Percentiles rank a stretch among this genome's conserved stretches.
Conservation (phyloP, 306 rosid species). For the Trichosanthes cucumerina region DNA sequence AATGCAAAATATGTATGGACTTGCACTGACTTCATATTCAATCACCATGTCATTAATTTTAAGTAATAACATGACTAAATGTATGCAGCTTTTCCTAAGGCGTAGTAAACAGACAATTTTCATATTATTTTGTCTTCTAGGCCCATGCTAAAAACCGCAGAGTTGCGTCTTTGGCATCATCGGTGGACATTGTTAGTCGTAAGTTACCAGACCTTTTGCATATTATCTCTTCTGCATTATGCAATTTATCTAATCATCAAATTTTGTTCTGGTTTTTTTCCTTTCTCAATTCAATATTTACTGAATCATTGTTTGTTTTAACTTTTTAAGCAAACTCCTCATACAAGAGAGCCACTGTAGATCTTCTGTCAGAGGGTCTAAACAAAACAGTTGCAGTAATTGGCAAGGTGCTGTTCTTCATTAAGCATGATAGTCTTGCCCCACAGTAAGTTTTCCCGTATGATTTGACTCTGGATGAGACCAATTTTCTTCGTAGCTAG, state of each 20-base stretch:
- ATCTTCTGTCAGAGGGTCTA: slow-evolving; percentile 56
- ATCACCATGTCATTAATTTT: background rate
- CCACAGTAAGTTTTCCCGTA: slow-evolving; percentile 61
- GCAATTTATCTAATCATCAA: slow-evolving; percentile 9
- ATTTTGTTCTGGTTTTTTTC: background rate
- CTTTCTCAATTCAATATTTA: background rate
- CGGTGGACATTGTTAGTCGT: slow-evolving; percentile 50
- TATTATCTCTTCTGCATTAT: background rate
- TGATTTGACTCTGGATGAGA: background rate
- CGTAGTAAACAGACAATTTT: background rate
- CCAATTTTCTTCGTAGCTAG: background rate
- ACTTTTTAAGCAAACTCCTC: slow-evolving; percentile 39
- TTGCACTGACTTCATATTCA: background rate
- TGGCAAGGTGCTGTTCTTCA: slow-evolving; percentile 71
- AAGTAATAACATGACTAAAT: background rate
- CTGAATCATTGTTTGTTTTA: slow-evolving; percentile 26
- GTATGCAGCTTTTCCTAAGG: background rate
- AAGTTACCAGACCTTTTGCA: slow-evolving; percentile 21
- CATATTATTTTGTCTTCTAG: slow-evolving; percentile 29
- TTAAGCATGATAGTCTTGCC: slow-evolving; percentile 55
- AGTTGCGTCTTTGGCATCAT: slow-evolving; percentile 44
- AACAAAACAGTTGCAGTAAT: slow-evolving; percentile 64
- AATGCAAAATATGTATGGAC: background rate
- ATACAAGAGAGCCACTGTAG: slow-evolving; percentile 44
- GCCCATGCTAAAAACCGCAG: slow-evolving; percentile 58